These are phyloP conservation scores for Chaetoceros tenuissimus DNA, from an alignment of 108 stramenopile species.

Conservation along the genomic window DNA sequence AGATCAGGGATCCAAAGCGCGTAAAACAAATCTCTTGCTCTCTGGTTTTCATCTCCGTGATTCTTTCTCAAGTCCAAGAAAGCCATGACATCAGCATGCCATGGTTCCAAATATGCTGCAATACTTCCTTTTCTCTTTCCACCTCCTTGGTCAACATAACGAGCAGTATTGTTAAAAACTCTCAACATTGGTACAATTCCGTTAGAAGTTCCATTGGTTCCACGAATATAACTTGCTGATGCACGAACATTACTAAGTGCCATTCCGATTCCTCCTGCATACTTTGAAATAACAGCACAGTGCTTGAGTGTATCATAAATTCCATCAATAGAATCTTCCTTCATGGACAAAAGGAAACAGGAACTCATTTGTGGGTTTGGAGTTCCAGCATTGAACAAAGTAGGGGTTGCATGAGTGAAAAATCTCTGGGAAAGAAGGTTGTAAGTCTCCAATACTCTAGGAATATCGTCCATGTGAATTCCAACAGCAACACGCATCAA, in stretches of 20 bases:
- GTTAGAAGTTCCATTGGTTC: slow-evolving; percentile 97
- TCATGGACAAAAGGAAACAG: slow-evolving; percentile 94
- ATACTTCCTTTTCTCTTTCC: slow-evolving; percentile 98
- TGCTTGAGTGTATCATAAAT: slow-evolving; percentile 99
- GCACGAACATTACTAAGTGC: slow-evolving; percentile 94
- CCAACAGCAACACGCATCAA: slow-evolving; percentile 97
- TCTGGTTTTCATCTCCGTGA: slow-evolving; percentile 95
- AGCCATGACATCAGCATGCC: slow-evolving; percentile 97
- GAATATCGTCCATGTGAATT: slow-evolving; percentile 93
- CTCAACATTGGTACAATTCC: slow-evolving; percentile 99
- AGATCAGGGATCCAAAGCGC: slow-evolving; percentile 98
- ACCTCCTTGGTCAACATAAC: slow-evolving; percentile 99
- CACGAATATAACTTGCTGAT: slow-evolving; percentile 87
- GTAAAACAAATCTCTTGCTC: slow-evolving; percentile 98
- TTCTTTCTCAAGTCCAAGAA: slow-evolving; percentile 98
- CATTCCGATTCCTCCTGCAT: slow-evolving; percentile 98
- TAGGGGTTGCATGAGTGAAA: slow-evolving; percentile 99
- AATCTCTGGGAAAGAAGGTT: slow-evolving; percentile 84
- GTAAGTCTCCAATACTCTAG: slow-evolving; percentile 91
- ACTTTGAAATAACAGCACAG: slow-evolving; percentile 98
- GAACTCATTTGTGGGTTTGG: slow-evolving; percentile 95
- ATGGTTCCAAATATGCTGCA: slow-evolving; percentile 98
- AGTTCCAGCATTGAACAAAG: slow-evolving; percentile 97
- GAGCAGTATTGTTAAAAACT: slow-evolving; percentile 98
- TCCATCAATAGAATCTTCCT: slow-evolving; percentile 97